These are phyloP conservation scores for Fraxinus velutina DNA, from an alignment of 305 asterid species.

Conservation along the genomic window DNA sequence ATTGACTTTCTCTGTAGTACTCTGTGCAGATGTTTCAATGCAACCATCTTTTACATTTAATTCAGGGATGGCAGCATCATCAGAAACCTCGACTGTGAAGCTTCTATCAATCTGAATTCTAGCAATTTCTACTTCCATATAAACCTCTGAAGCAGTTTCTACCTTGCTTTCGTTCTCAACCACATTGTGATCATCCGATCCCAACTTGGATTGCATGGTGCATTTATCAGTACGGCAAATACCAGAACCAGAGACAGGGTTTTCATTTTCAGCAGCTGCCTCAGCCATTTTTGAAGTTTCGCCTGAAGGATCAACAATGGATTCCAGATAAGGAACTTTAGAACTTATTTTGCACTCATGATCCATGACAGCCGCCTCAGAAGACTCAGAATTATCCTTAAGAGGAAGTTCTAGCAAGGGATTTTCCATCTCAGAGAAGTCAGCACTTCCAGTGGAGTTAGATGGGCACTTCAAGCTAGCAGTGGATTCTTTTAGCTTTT, in stretches of 20 bases:
- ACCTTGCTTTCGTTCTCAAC: not conserved
- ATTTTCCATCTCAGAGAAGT: slow-evolving; percentile 5
- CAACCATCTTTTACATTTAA: slow-evolving; percentile 12
- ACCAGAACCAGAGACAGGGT: slow-evolving; percentile 19
- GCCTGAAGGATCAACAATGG: slow-evolving; percentile 1
- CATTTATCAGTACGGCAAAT: not conserved
- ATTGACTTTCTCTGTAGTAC: slow-evolving; percentile 14
- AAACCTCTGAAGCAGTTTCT: slow-evolving; percentile 4
- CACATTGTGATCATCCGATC: not conserved
- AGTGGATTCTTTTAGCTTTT: slow-evolving; percentile 26
- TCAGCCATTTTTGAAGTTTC: slow-evolving; percentile 13
- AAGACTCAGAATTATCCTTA: slow-evolving; percentile 17
- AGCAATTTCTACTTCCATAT: slow-evolving; percentile 23
- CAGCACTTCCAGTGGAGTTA: not conserved
- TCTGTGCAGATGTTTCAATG: slow-evolving; percentile 21
- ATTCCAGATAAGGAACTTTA: slow-evolving; percentile 10
- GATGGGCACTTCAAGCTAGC: slow-evolving; percentile 19
- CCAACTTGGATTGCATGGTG: not conserved
- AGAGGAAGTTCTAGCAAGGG: slow-evolving; percentile 15
- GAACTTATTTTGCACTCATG: slow-evolving; percentile 16
- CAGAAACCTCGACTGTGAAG: slow-evolving; percentile 19
- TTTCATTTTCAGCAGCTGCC: slow-evolving; percentile 23
- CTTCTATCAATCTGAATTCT: not conserved
- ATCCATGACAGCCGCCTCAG: not conserved
- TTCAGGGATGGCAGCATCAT: slow-evolving; percentile 1